Percentiles rank a stretch among this genome's conserved stretches.
Conservation (phyloP, 352 stramenopile species). For the Elongisporangium undulatum region DNA sequence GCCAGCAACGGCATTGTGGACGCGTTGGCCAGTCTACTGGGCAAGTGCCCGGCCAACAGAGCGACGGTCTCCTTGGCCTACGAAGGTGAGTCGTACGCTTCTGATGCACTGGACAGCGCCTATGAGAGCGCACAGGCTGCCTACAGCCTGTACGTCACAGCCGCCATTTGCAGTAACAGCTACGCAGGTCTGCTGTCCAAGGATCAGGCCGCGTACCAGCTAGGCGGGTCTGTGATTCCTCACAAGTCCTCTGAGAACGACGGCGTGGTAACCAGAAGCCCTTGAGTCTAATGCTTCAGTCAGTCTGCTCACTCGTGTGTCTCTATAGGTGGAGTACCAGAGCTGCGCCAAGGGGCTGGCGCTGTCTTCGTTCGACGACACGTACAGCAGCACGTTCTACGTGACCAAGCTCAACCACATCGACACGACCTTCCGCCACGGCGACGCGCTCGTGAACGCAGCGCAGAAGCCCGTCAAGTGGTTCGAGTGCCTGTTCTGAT, state of each 20-base stretch:
- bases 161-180: constrained; percentile 28
- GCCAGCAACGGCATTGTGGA: constrained; percentile 7
- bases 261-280: constrained; percentile 15
- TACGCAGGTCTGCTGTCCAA: constrained; percentile 25
- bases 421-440: constrained; percentile 33
- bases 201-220: constrained; percentile 18
- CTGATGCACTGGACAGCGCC: constrained; percentile 6
- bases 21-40: constrained; percentile 7
- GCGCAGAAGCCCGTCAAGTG: constrained; percentile 35
- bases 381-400: constrained; percentile 33
- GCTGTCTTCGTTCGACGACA: constrained; percentile 23
- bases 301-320: too few relatives aligned
- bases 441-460: constrained; percentile 23
- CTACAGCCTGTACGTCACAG: constrained; percentile 24
- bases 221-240: constrained; percentile 11
- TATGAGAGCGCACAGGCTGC: constrained; percentile 24
- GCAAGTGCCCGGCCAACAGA: constrained; percentile 8
- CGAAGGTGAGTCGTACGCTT: constrained; percentile 18
- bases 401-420: constrained; percentile 37
- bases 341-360: constrained; percentile 29
- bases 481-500: constrained; percentile 28
- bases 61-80: constrained; percentile 25
- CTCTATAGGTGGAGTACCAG: constrained; percentile 24
- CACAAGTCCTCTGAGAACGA: constrained; percentile 33
- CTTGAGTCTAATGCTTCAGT: too few relatives aligned